Conservation (phyloP, 164 flowering plant genomes). For the Akebia trifoliata region DNA sequence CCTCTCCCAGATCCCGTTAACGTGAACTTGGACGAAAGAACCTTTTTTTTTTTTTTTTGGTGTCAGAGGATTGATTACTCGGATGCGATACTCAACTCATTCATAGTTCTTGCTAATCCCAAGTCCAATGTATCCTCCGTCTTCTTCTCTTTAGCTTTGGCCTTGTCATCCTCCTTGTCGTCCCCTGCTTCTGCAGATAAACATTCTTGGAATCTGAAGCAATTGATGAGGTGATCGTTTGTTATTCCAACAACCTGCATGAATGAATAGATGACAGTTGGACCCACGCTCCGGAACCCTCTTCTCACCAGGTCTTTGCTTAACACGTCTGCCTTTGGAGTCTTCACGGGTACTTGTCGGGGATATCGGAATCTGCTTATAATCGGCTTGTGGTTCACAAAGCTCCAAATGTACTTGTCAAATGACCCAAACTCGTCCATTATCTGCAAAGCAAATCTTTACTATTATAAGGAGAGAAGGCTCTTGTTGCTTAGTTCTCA, state of each 20-base stretch:
- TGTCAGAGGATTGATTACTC: not conserved
- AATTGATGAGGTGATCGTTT: slow-evolving; percentile 33
- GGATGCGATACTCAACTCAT: slow-evolving; percentile 15
- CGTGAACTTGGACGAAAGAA: slow-evolving; percentile 26
- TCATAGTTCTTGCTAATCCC: slow-evolving; percentile 15
- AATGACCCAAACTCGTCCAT: slow-evolving; percentile 32
- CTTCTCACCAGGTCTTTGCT: slow-evolving; percentile 36
- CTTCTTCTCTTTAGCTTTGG: slow-evolving; percentile 11
- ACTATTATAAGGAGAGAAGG: too few species aligned
- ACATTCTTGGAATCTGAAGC: slow-evolving; percentile 35
- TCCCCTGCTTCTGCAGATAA: not conserved
- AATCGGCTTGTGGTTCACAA: slow-evolving; percentile 30
- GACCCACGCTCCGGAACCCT: slow-evolving; percentile 35
- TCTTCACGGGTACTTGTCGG: slow-evolving; percentile 35
- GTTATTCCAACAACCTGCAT: slow-evolving; percentile 37
- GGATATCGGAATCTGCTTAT: slow-evolving; percentile 30
- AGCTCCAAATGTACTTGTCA: slow-evolving; percentile 33
- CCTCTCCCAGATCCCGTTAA: slow-evolving; percentile 2
- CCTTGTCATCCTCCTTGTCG: slow-evolving; percentile 7
- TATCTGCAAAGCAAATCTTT: too few species aligned
- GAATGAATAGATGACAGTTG: slow-evolving; percentile 34
- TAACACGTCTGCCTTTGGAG: slow-evolving; percentile 33
- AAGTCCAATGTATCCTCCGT: slow-evolving; percentile 6
- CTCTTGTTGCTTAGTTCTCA: too few species aligned
- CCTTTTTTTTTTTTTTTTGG: not conserved